Conservation (phyloP, 2,329 filamentous ascomycete species). For the Cytospora paraplurivora region DNA sequence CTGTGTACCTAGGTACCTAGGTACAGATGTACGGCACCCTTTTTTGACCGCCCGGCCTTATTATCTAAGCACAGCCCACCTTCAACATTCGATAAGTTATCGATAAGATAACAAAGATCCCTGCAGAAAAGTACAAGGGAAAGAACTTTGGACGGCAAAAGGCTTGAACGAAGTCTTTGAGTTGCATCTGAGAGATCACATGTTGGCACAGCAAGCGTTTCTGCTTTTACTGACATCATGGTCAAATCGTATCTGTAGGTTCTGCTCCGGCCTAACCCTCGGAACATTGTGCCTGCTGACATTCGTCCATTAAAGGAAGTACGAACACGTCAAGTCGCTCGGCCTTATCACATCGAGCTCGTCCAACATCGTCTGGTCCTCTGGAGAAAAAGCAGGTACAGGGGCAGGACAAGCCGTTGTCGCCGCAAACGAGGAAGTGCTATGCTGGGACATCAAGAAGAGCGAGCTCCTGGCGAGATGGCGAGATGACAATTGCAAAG, state of each 20-base stretch:
- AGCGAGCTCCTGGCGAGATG: slow-evolving; percentile 84
- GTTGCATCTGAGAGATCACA: slow-evolving; percentile 16
- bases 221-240: slow-evolving; percentile 58
- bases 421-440: slow-evolving; percentile 89
- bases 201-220: slow-evolving; percentile 15
- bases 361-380: slow-evolving; percentile 87
- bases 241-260: slow-evolving; percentile 89
- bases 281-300: slow-evolving; percentile 18
- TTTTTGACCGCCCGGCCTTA: neutral
- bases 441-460: slow-evolving; percentile 97
- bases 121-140: slow-evolving; percentile 25
- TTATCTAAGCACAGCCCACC: neutral
- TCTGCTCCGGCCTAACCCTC: slow-evolving; percentile 19
- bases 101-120: slow-evolving; percentile 6
- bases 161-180: slow-evolving; percentile 26
- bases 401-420: slow-evolving; percentile 84
- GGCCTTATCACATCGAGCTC: slow-evolving; percentile 85
- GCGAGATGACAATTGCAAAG: slow-evolving; percentile 78
- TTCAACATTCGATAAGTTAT: slow-evolving; percentile 20
- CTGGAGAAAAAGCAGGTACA: slow-evolving; percentile 58
- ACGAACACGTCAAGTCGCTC: slow-evolving; percentile 91
- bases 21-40: too few species aligned
- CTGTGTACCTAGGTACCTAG: neutral
- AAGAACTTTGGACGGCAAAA: slow-evolving; percentile 20
- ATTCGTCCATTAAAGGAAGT: slow-evolving; percentile 68